Percentiles rank a stretch among this genome's conserved stretches.
Evolutionary conservation across 495 filamentous ascomycete genomes (phyloP).

Genomic region (Penicillium manginii): DNA sequence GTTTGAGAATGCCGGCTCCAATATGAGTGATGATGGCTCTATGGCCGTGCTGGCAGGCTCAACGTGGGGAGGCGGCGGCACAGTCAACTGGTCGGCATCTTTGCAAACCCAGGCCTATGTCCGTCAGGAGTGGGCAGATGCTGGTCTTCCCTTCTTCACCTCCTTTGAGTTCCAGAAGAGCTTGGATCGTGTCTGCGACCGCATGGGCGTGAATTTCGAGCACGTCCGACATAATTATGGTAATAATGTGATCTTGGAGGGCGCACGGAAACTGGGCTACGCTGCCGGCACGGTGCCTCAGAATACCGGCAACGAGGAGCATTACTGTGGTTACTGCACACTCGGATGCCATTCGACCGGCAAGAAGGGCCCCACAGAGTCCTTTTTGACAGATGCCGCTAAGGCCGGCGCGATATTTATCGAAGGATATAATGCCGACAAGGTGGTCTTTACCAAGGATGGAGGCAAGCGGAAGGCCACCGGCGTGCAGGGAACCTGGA

Average conservation of each 20-base stretch:
- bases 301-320: slow-evolving; percentile 70
- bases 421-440: slow-evolving; percentile 73
- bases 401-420: slow-evolving; percentile 75
- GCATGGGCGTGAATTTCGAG: slow-evolving; percentile 77
- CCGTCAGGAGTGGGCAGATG: slow-evolving; percentile 78
- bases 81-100: slow-evolving; percentile 86
- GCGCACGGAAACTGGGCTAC: slow-evolving; percentile 76
- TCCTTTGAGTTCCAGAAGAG: slow-evolving; percentile 74
- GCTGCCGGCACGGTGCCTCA: slow-evolving; percentile 71
- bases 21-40: slow-evolving; percentile 64
- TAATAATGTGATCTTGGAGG: slow-evolving; percentile 72
- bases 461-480: slow-evolving; percentile 60
- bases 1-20: slow-evolving; percentile 61
- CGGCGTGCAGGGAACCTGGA: slow-evolving; percentile 76
- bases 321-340: slow-evolving; percentile 80
- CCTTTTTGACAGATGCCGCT: slow-evolving; percentile 78
- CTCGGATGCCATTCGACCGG: slow-evolving; percentile 71
- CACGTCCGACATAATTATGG: slow-evolving; percentile 69
- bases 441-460: slow-evolving; percentile 65
- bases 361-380: slow-evolving; percentile 78
- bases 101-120: slow-evolving; percentile 82
- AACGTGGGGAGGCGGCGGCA: slow-evolving; percentile 85
- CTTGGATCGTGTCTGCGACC: slow-evolving; percentile 71
- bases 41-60: slow-evolving; percentile 67
- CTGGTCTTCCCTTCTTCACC: slow-evolving; percentile 76